Conservation (phyloP, 805 yeast genomes). For the Suhomyces kilbournensis region DNA sequence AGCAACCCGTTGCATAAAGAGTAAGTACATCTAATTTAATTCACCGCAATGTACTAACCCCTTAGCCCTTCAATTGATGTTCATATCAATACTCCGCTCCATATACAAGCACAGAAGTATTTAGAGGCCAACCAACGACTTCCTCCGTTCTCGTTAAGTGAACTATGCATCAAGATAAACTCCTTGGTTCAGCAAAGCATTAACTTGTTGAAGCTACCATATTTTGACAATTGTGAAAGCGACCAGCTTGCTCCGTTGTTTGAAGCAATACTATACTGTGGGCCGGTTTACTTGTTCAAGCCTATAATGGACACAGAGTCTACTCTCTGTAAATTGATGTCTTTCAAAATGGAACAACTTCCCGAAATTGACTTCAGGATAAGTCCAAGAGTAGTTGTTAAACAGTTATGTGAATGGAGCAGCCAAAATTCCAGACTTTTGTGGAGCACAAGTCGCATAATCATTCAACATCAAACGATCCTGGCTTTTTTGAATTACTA, state of each 20-base stretch:
- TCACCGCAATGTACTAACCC: not conserved
- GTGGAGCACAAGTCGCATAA: slow-evolving; percentile 1
- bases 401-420: slow-evolving; percentile 8
- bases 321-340: slow-evolving; percentile 6
- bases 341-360: slow-evolving; percentile 6
- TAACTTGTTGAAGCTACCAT: not conserved
- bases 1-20: not conserved
- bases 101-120: slow-evolving; percentile 20
- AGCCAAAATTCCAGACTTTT: not conserved
- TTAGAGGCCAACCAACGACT: slow-evolving; percentile 13
- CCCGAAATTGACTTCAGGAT: slow-evolving; percentile 17
- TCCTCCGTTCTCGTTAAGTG: slow-evolving; percentile 17
- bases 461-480: slow-evolving; percentile 17
- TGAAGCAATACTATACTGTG: slow-evolving; percentile 10
- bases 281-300: slow-evolving; percentile 15
- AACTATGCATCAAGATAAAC: slow-evolving; percentile 10
- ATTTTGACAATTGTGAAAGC: not conserved
- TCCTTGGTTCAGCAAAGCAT: not conserved
- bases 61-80: not conserved
- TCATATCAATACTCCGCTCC: slow-evolving; percentile 8
- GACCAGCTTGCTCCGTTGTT: slow-evolving; percentile 6
- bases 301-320: slow-evolving; percentile 5
- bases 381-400: slow-evolving; percentile 9
- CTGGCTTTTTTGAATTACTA: slow-evolving; percentile 16
- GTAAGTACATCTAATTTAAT: not conserved